phyloP scores from a whole-genome alignment of 2,329 filamentous ascomycete genomes.

The Fusarium humuli region DNA sequence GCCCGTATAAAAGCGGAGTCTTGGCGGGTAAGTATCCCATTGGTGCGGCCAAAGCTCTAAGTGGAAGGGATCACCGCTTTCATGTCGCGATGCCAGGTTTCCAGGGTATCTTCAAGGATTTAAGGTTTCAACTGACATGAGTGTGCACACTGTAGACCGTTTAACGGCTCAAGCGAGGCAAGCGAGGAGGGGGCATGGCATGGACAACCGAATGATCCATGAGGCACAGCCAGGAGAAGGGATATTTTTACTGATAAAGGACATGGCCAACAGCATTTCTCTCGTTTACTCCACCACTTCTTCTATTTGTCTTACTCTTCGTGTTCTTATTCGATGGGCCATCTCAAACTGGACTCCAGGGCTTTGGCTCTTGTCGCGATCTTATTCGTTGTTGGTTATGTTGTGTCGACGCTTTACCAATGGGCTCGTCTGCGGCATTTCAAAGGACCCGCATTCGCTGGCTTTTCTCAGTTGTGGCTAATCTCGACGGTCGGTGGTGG shows the following conservation, averaged over 20 bases:
- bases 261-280: neutral
- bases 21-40: neutral
- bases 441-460: slow-evolving; percentile 53
- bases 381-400: slow-evolving; percentile 19
- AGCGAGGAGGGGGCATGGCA: neutral
- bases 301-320: neutral
- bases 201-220: neutral
- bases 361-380: neutral
- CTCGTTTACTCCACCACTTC: neutral
- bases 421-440: slow-evolving; percentile 56
- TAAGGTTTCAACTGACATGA: neutral
- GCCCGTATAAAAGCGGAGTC: neutral
- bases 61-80: neutral
- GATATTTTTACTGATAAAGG: neutral
- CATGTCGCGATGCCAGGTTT: neutral
- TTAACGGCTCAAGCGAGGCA: neutral
- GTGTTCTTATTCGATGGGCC: neutral
- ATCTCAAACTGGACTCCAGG: neutral
- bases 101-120: neutral
- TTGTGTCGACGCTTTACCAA: slow-evolving; percentile 37
- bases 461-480: slow-evolving; percentile 57
- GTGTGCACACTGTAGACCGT: neutral
- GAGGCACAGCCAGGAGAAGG: neutral
- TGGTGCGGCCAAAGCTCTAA: neutral
- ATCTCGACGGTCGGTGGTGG: slow-evolving; percentile 49